Conservation (phyloP, 441 rosid species). For the Arabidopsis hybrid region DNA sequence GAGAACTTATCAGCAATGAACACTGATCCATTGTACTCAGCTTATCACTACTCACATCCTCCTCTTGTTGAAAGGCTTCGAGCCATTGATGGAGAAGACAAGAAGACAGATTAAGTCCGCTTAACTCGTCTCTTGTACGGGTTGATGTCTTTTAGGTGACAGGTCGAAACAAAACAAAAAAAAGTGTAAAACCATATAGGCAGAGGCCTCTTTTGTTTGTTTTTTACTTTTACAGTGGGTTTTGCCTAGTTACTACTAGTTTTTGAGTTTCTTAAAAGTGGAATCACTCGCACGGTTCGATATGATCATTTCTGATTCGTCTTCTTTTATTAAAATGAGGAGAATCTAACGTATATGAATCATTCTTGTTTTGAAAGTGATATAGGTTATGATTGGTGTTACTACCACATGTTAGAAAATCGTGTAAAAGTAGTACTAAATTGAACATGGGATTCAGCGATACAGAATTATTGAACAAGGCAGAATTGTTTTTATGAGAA, state of each 20-base stretch:
- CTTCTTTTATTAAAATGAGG: too few species aligned
- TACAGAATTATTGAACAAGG: neutral
- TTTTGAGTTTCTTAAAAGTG: neutral
- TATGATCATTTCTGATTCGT: neutral
- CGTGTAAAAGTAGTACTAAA: neutral
- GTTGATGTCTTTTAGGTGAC: slow-evolving; percentile 1
- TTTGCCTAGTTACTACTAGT: slow-evolving; percentile 19
- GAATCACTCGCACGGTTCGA: neutral
- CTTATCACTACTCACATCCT: slow-evolving; percentile 97
- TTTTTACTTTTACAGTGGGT: slow-evolving; percentile 7
- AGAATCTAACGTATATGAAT: too few species aligned
- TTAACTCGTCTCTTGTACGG: slow-evolving; percentile 8
- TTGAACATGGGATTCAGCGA: neutral
- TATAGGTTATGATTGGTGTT: neutral
- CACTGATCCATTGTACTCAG: slow-evolving; percentile 96
- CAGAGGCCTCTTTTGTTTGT: slow-evolving; percentile 24
- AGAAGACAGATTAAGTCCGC: slow-evolving; percentile 64
- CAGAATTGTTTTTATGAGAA: too few species aligned
- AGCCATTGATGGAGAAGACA: slow-evolving; percentile 74
- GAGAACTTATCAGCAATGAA: slow-evolving; percentile 97
- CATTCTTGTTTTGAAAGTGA: neutral
- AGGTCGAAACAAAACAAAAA: neutral
- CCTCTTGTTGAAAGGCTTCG: slow-evolving; percentile 92
- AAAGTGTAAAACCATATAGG: neutral
- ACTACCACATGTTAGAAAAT: neutral